Percentiles rank a stretch among this genome's conserved stretches.
Evolutionary conservation across 73 alveolate genomes (phyloP).

Genomic region (Paramecium pentaurelia): DNA sequence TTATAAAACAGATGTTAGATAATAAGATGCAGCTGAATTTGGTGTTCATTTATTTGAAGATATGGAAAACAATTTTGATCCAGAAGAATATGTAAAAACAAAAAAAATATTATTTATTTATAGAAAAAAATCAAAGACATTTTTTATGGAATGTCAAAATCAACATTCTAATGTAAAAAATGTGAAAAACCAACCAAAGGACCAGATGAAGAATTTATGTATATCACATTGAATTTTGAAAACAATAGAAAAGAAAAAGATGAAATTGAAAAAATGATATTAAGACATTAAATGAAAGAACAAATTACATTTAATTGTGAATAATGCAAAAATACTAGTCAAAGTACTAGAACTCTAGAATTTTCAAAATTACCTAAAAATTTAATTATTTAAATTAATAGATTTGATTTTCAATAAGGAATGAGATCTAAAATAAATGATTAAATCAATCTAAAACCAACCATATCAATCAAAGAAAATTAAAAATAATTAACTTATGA

Average conservation of each 20-base stretch:
- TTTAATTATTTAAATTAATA: neutral
- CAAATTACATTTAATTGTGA: neutral
- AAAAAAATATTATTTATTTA: too few species aligned
- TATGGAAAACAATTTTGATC: neutral
- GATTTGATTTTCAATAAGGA: neutral
- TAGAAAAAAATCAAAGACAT: neutral
- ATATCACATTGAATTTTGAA: neutral
- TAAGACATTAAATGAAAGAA: neutral
- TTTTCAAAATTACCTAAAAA: neutral
- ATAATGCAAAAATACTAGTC: neutral
- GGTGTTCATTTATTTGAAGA: conserved; percentile 23
- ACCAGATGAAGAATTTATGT: conserved; percentile 9
- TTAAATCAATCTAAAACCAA: neutral
- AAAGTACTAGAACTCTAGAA: neutral
- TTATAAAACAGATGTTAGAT: neutral
- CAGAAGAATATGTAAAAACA: neutral
- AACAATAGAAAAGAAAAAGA: neutral
- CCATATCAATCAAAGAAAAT: neutral
- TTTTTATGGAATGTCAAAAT: neutral
- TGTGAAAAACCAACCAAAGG: neutral
- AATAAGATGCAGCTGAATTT: conserved; percentile 38
- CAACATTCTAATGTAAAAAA: neutral
- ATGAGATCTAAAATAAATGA: neutral
- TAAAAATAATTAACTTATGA: neutral
- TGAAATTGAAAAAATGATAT: neutral